Base-by-base conservation (phyloP, 805 yeast genomes). In the Spathaspora hagerdaliae region DNA sequence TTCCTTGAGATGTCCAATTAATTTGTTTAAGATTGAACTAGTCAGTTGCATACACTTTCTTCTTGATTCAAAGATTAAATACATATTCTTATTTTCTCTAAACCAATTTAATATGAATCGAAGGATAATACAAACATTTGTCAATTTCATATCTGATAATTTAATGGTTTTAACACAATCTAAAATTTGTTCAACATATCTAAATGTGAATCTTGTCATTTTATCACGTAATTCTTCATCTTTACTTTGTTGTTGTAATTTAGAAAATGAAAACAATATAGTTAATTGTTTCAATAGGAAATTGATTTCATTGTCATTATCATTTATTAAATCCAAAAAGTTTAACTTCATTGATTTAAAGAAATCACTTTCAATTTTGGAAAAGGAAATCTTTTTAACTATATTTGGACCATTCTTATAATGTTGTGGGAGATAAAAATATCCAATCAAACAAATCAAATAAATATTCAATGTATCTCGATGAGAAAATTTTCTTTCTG, bases 71-170 rank as follows among this genome's bases (percentile, higher is more conserved):
- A 33, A 42, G 13, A 27, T 37, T 15, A n/a, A 13, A 11, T 19
- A 15, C 13, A 44, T 9, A 14, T 14, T 12, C 47, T 72, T 74
- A 45, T 79, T 71, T 38, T 75, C 74, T 50, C 73, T 77, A 26
- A 83, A 55, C 87, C 87, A 84, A 45, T 77, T 74, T 24, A 78
- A 65, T 37, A 78, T 57, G 8, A 84, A 61, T 53, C 91, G 69
- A 0, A 79, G 36, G 15, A 49, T 34, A 8, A 54, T 47, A 27
- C 63, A 51, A 19, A 51, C 46, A 11, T 53, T 52, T 11, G 52
- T 14, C 7, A 32, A 24, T 11, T 36, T 32, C 13, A 7, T 31
- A 6, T 35, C 40, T 7, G 33, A 13, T 12, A 41, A 24, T 24
- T 44, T 36, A 2, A 36, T 11, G 9, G 41, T 36, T 5, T 46